These are phyloP conservation scores for Larix kaempferi DNA, from an alignment of 75 land plant species.

Conservation along the genomic window DNA sequence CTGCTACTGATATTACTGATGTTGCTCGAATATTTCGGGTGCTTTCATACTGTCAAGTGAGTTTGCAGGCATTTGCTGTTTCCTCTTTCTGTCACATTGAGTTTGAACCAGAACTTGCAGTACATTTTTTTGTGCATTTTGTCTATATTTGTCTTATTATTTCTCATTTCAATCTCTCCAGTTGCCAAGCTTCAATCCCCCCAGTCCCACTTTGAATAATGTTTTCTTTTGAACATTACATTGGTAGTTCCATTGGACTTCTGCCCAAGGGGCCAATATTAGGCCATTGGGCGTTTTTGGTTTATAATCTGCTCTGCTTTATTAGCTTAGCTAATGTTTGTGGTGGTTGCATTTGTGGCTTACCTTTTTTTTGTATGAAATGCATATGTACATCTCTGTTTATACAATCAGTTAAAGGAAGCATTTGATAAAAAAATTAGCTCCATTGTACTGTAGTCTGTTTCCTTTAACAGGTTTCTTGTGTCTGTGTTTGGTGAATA, in stretches of 20 bases:
- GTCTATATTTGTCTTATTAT: neutral
- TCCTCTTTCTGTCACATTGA: neutral
- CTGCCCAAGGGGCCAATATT: no score
- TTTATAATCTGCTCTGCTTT: no score
- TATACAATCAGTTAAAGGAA: no score
- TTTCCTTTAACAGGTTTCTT: neutral
- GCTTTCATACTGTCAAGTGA: slow-evolving; percentile 32
- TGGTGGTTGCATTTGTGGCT: no score
- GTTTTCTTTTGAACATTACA: neutral
- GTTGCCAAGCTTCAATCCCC: neutral
- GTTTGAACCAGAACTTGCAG: neutral
- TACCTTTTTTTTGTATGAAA: no score
- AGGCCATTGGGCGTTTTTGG: no score
- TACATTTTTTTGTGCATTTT: neutral
- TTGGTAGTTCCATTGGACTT: neutral
- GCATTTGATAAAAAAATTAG: no score
- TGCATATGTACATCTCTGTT: no score
- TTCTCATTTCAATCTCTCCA: neutral
- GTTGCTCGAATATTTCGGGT: slow-evolving; percentile 37
- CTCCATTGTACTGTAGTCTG: neutral
- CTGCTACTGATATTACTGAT: slow-evolving; percentile 42
- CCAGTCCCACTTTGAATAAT: neutral
- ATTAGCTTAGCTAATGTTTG: no score
- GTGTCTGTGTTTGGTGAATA: neutral
- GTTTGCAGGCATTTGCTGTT: slow-evolving; percentile 1